A percentile compares a stretch with the other conserved stretches of the same genome.
Evolutionary conservation across 1,284 basidiomycete genomes (phyloP).

Genomic region (Uromyces viciae-fabae): DNA sequence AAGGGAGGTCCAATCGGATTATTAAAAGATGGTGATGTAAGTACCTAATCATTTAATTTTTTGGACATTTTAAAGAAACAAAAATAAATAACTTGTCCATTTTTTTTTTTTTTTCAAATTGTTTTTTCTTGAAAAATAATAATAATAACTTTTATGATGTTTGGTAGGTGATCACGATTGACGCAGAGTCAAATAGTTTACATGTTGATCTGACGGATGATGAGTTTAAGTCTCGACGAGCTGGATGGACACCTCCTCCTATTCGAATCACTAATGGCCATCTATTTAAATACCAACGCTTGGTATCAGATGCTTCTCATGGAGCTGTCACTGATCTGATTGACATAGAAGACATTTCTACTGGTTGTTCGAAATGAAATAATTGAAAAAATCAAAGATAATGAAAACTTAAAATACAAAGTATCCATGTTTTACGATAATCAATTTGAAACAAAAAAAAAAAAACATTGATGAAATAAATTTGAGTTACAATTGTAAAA

Average conservation of each 20-base stretch:
- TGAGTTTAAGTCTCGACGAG: constrained; percentile 19
- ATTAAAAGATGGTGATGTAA: constrained; percentile 78
- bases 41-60: not conserved
- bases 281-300: constrained; percentile 37
- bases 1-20: constrained; percentile 86
- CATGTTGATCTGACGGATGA: constrained; percentile 34
- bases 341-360: constrained; percentile 37
- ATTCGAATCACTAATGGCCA: constrained; percentile 3
- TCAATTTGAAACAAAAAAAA: too few relatives aligned
- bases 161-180: constrained; percentile 37
- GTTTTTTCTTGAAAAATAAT: too few relatives aligned
- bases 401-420: not conserved
- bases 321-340: constrained; percentile 39
- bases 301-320: constrained; percentile 41
- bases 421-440: too few relatives aligned
- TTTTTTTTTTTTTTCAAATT: not conserved
- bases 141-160: too few relatives aligned
- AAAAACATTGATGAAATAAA: too few relatives aligned
- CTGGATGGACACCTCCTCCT: constrained; percentile 33
- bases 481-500: too few relatives aligned
- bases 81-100: too few relatives aligned
- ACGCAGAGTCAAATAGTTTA: constrained; percentile 42
- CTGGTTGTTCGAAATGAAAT: not conserved
- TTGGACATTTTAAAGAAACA: not conserved
- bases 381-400: not conserved